These are phyloP conservation scores for Euphorbia lathyris DNA, from an alignment of 345 rosid genomes.

Conservation along the genomic window DNA sequence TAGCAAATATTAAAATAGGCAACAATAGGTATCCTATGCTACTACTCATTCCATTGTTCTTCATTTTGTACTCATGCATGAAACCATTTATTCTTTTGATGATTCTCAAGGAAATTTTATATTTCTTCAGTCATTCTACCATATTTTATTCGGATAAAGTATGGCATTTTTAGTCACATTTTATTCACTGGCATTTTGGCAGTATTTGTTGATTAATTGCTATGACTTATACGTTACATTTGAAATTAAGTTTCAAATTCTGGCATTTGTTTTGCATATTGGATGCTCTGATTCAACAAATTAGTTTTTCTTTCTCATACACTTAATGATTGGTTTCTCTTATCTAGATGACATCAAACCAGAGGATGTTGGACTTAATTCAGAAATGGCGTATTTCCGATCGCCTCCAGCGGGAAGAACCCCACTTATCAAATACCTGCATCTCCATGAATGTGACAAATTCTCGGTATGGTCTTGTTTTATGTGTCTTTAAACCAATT, in stretches of 20 bases:
- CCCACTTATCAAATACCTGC: slow-evolving; percentile 59
- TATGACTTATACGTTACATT: neutral
- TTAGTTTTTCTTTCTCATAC: neutral
- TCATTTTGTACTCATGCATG: neutral
- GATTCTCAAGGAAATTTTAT: too few species aligned
- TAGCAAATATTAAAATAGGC: slow-evolving; percentile 6
- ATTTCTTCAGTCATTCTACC: neutral
- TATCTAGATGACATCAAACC: slow-evolving; percentile 55
- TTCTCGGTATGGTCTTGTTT: slow-evolving; percentile 65
- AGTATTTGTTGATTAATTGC: neutral
- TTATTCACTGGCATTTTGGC: neutral
- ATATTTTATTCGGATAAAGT: too few species aligned
- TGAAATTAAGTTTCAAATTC: neutral
- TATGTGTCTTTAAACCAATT: neutral
- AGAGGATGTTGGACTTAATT: slow-evolving; percentile 57
- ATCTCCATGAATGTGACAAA: slow-evolving; percentile 50
- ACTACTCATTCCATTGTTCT: neutral
- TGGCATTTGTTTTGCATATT: neutral
- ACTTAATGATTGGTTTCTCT: slow-evolving; percentile 9
- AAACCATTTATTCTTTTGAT: too few species aligned
- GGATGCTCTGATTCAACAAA: neutral
- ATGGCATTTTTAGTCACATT: too few species aligned
- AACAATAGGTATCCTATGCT: neutral
- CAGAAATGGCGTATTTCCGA: slow-evolving; percentile 48
- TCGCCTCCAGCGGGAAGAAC: neutral